Evolutionary conservation across 73 alveolate genomes (phyloP).

Genomic region (Blepharisma japonicum): DNA sequence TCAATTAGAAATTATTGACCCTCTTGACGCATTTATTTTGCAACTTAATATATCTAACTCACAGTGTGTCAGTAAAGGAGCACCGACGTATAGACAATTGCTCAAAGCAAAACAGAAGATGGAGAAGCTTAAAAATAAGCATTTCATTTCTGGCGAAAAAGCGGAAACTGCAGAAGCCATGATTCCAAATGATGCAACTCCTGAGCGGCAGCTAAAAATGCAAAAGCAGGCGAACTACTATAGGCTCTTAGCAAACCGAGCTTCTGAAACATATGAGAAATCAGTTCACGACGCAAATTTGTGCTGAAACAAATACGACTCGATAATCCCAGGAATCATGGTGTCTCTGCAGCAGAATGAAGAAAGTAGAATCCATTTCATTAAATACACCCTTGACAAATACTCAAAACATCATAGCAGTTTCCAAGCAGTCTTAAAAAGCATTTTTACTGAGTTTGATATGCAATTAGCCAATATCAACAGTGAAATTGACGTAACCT

Average conservation of each 20-base stretch:
- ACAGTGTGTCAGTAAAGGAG: background rate
- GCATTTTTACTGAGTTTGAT: background rate
- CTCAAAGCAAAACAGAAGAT: background rate
- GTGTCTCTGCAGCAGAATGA: slow-evolving; percentile 3
- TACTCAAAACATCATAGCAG: background rate
- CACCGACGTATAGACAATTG: background rate
- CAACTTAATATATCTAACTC: background rate
- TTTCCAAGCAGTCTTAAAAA: background rate
- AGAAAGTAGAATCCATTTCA: slow-evolving; percentile 20
- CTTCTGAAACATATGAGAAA: background rate
- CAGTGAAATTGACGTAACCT: background rate
- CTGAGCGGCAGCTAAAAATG: slow-evolving; percentile 24
- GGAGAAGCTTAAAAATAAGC: background rate
- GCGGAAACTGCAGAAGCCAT: background rate
- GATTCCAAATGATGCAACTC: background rate
- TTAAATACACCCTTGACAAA: slow-evolving; percentile 9
- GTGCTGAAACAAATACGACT: background rate
- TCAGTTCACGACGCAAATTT: background rate
- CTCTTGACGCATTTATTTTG: slow-evolving; percentile 4
- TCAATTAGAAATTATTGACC: background rate
- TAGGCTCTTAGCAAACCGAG: background rate
- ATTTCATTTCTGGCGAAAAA: background rate
- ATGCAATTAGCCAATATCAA: background rate
- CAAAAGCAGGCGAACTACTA: background rate
- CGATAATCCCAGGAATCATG: slow-evolving; percentile 19